Evolutionary conservation across 2,329 filamentous ascomycete species (phyloP).

Genomic region (Aspergillus viridinutans): DNA sequence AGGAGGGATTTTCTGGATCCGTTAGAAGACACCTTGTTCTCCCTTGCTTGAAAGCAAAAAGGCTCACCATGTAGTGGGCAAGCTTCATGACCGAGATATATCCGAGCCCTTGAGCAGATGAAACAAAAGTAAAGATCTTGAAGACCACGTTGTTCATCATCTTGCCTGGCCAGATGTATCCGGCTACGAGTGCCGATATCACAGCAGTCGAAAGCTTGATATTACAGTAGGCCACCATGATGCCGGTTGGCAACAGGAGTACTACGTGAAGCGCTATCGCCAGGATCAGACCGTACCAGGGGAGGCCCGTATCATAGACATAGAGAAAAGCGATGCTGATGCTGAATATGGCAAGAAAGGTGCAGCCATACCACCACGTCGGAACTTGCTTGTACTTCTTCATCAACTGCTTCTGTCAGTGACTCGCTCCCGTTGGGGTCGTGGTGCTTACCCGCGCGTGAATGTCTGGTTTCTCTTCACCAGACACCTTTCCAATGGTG

Average conservation of each 20-base stretch:
- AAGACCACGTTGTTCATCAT: conserved; percentile 28
- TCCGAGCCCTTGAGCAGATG: conserved; percentile 18
- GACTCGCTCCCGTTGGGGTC: neutral
- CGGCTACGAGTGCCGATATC: conserved; percentile 19
- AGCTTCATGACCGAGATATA: conserved; percentile 30
- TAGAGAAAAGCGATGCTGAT: conserved; percentile 36
- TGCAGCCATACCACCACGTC: conserved; percentile 50
- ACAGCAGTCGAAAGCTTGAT: conserved; percentile 12
- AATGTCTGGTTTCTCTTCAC: conserved; percentile 42
- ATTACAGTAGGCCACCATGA: conserved; percentile 16
- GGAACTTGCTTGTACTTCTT: conserved; percentile 51
- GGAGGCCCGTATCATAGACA: conserved; percentile 40
- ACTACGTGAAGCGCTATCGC: conserved; percentile 10
- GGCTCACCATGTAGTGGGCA: conserved; percentile 20
- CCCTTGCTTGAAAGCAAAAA: neutral
- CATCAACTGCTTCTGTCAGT: conserved; percentile 37
- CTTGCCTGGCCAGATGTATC: conserved; percentile 28
- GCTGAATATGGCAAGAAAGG: conserved; percentile 45
- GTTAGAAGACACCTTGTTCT: conserved; percentile 21
- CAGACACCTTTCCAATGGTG: conserved; percentile 50
- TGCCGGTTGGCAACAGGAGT: conserved; percentile 15
- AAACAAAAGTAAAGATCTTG: conserved; percentile 22
- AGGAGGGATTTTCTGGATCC: conserved; percentile 31
- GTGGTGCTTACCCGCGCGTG: conserved; percentile 38
- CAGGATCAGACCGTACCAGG: conserved; percentile 16